phyloP scores from a whole-genome alignment of 83 land plant genomes.

The Picea abies region DNA sequence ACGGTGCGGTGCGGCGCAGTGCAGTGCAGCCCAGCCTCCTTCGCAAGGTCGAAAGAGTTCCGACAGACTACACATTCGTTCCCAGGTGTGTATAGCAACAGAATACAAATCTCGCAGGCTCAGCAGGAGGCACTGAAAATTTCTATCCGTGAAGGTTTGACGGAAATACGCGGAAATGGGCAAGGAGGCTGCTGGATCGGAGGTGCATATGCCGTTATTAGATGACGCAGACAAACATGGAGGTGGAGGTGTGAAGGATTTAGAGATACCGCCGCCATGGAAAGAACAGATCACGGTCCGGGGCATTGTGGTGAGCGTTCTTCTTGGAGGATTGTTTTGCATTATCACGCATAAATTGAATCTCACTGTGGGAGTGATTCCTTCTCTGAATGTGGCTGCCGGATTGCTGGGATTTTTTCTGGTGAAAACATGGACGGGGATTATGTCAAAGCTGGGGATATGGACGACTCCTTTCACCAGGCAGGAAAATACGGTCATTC shows the following conservation, averaged over 20 bases:
- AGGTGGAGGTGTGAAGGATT: background rate
- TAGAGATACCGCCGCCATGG: slow-evolving; percentile 56
- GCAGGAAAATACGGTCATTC: slow-evolving; percentile 86
- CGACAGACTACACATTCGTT: too few species aligned
- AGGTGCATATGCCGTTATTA: slow-evolving; percentile 49
- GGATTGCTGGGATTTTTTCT: slow-evolving; percentile 79
- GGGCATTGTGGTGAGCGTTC: slow-evolving; percentile 60
- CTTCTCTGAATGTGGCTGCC: slow-evolving; percentile 80
- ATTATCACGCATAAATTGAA: slow-evolving; percentile 83
- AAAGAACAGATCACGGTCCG: slow-evolving; percentile 68
- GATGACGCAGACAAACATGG: background rate
- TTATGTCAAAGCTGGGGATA: slow-evolving; percentile 47
- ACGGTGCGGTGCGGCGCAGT: too few species aligned
- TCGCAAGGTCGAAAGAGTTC: too few species aligned
- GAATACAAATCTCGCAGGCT: too few species aligned
- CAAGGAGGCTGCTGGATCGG: slow-evolving; percentile 6
- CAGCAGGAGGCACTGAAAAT: too few species aligned
- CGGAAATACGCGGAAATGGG: slow-evolving; percentile 3
- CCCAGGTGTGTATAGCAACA: too few species aligned
- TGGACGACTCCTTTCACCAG: slow-evolving; percentile 52
- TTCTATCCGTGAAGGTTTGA: too few species aligned
- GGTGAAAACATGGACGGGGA: slow-evolving; percentile 61
- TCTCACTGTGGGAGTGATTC: slow-evolving; percentile 82
- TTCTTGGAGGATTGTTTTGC: slow-evolving; percentile 68
- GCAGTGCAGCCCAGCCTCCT: too few species aligned